Base-by-base conservation (phyloP, 169 alveolate genomes). In the Theileria equi region DNA sequence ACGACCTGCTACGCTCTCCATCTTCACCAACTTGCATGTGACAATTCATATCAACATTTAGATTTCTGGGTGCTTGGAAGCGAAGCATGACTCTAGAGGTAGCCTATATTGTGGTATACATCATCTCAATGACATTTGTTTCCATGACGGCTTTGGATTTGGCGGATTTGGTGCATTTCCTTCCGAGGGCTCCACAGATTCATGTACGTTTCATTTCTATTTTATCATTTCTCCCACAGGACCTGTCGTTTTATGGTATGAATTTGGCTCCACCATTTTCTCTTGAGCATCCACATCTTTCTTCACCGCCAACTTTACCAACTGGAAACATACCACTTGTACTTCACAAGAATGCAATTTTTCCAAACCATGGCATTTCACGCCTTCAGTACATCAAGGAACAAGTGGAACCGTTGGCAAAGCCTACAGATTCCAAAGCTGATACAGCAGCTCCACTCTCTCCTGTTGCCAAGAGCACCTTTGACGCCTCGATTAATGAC, bases 131-230 rank as follows among this genome's bases (percentile, higher is more conserved):
- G 57, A 26, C 50, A 10, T 60, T 77, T 2, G 47, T 66, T 19
- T 43, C 53, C 45, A 34, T 77, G 52, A 61, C 69, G 21, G 81
- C 69, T 6, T 57, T 67, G 26, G 86, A 77, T 52, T 50, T 77
- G 77, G 59, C 86, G 0, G 86, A 77, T 21, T 55, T 77, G 52
- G 86, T 77, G 16, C 86, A 77, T 63, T 58, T 77, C 58, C 49
- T 77, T 48, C 86, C 86, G 25, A 77, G 60, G 68, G 77, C 81
- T 11, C 84, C 78, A n/a, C 66, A 74, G 55, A 5, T 74, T 26
- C 28, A 65, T 19, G 84, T 49, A 47, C n/a, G 43, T 29, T 5
- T 5, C 5, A 3, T 21, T 5, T 21, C 5, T 21, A 3, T 44
- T 52, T 4, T 3, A 52, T 5, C 28, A 52, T 52, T 5, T 3